Evolutionary conservation across 2,329 filamentous ascomycete genomes (phyloP), one percentile per base, ranked within the genome.

Genomic region (Fusarium paranaense): DNA sequence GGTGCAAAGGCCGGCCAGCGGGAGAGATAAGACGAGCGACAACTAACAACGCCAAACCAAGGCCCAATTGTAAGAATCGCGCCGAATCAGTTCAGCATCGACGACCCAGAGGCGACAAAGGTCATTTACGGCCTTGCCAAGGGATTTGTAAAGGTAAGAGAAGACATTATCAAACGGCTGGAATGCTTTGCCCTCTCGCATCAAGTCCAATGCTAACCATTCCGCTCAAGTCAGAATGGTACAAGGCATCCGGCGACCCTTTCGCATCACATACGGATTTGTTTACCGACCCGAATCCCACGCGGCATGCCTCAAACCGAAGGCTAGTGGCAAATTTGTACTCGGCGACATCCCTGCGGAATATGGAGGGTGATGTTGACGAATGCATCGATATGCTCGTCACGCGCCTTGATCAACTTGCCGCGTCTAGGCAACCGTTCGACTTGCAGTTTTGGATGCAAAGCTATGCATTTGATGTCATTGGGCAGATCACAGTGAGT

Each of bases 361-460:
- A 13, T 7, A 67, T 67, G 59, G 65, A 67, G 22, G n/a, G 6
- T 4, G 30, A 20, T 8, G 66, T 68, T 37, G 60, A 68, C 8
- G 54, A 68, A 35, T 68, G 66, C 35, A 60, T 64, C n/a, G 54
- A 35, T 8, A 9, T 64, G 5, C 35, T 64, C 10, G 4, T 59
- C 5, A 11, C 7, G 16, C 40, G 56, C 1, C 27, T 68, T 9
- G 2, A 14, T 5, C 32, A 60, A 11, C 32, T 68, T 5, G 22
- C 60, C 2, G 4, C 22, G 6, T 5, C 22, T 2, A 37, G 30
- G 4, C 14, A 16, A 8, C 1, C 27, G 6, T 35, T 68, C 7
- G 60, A 68, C 16, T 18, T 68, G 6, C 54, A 64, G 16, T 64
- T 64, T 16, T 68, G 66, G 66, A 68, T 68, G 66, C 66, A 68